phyloP scores from a whole-genome alignment of 768 basidiomycete genomes.

The Amanita brunnescens region DNA sequence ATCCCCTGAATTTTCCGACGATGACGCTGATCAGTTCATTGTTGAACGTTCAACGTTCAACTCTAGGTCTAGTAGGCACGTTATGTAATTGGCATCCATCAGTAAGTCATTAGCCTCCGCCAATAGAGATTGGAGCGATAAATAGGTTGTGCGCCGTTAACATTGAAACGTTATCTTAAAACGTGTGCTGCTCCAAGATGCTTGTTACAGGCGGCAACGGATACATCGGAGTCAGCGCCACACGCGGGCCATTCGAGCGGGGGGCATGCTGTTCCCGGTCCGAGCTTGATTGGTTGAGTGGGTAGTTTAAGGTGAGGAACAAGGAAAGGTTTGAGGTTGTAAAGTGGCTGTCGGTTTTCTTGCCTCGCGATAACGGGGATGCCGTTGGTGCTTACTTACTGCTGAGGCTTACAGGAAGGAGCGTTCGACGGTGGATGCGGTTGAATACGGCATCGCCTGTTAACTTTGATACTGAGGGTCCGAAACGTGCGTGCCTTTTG shows the following conservation, averaged over 20 bases:
- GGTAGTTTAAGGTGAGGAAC: constrained; percentile 42
- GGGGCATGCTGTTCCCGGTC: constrained; percentile 58
- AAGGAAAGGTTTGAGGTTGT: constrained; percentile 55
- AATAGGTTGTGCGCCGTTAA: too few species aligned
- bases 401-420: constrained; percentile 30
- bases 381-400: too few species aligned
- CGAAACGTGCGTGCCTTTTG: constrained; percentile 18
- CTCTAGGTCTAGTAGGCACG: too few species aligned
- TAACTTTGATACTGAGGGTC: constrained; percentile 33
- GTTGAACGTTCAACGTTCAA: too few species aligned
- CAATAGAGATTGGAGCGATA: too few species aligned
- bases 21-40: too few species aligned
- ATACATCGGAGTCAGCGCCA: constrained; percentile 52
- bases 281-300: constrained; percentile 50
- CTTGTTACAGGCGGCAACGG: constrained; percentile 55
- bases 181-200: constrained; percentile 26
- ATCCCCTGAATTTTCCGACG: too few species aligned
- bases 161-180: too few species aligned
- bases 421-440: constrained; percentile 75
- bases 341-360: constrained; percentile 15
- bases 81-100: too few species aligned
- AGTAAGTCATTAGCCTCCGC: too few species aligned
- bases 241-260: constrained; percentile 45
- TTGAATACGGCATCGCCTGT: constrained; percentile 64
- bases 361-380: too few species aligned